Conservation (phyloP, 306 rosid species). For the Gynostemma pentaphyllum region DNA sequence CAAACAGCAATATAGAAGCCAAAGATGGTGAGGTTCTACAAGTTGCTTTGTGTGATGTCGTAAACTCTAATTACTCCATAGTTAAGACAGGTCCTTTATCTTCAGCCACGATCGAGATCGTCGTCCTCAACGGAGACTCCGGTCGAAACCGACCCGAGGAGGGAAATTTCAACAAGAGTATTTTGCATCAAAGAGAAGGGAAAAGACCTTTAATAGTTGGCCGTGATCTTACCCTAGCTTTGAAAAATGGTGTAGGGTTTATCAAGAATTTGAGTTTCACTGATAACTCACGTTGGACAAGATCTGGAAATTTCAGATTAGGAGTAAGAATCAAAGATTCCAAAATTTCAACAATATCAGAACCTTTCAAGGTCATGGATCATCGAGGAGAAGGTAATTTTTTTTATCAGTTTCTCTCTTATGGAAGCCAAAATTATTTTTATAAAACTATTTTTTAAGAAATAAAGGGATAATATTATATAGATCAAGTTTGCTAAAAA, state of each 20-base stretch:
- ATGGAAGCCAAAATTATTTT: no score
- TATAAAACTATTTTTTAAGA: no score
- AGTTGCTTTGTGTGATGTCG: no score
- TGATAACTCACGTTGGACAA: not conserved
- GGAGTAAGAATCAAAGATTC: not conserved
- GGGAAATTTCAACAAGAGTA: not conserved
- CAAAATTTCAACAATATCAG: not conserved
- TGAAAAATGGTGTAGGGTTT: not conserved
- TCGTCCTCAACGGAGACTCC: not conserved
- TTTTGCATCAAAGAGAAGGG: no score
- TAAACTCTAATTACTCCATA: not conserved
- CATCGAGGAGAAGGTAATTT: not conserved
- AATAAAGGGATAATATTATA: no score
- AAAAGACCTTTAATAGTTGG: not conserved
- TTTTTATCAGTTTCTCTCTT: not conserved
- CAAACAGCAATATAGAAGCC: no score
- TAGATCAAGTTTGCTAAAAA: no score
- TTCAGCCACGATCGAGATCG: not conserved
- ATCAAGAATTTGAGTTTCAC: not conserved
- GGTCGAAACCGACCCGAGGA: not conserved
- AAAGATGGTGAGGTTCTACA: no score
- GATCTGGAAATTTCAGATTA: not conserved
- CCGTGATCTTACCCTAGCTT: not conserved
- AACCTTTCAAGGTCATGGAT: not conserved
- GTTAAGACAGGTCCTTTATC: not conserved